Percentiles rank a stretch among this genome's conserved stretches.
These are phyloP conservation scores for Penicillium coffeae DNA, from an alignment of 495 filamentous ascomycete genomes.

Conservation along the genomic window DNA sequence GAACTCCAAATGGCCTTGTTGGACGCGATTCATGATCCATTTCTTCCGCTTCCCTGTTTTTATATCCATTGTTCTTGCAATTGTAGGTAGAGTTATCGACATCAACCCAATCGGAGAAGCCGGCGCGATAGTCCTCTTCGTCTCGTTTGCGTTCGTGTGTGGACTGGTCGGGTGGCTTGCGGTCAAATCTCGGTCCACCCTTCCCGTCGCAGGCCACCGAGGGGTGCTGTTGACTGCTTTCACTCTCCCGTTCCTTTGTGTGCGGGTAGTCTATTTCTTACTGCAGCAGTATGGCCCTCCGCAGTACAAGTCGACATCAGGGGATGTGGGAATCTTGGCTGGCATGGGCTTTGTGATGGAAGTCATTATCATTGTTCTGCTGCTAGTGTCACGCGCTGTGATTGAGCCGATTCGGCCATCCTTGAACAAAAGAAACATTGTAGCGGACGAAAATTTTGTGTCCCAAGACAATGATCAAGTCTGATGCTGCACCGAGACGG, in stretches of 20 bases:
- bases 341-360: conserved; percentile 34
- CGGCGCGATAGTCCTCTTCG: conserved; percentile 22
- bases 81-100: conserved; percentile 22
- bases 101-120: conserved; percentile 18
- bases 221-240: conserved; percentile 16
- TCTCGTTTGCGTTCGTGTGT: conserved; percentile 26
- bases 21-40: conserved; percentile 12
- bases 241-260: conserved; percentile 25
- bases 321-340: conserved; percentile 19
- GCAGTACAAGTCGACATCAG: conserved; percentile 20
- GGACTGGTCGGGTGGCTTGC: conserved; percentile 23
- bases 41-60: conserved; percentile 27
- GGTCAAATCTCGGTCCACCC: conserved; percentile 17
- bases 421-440: background rate
- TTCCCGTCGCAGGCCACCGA: conserved; percentile 19
- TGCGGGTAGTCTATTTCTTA: conserved; percentile 25
- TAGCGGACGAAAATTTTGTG: too few relatives aligned
- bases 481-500: too few relatives aligned
- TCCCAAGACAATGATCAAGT: too few relatives aligned
- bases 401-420: conserved; percentile 19
- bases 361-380: conserved; percentile 17
- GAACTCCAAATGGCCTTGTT: conserved; percentile 26
- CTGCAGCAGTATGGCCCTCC: conserved; percentile 21
- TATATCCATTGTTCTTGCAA: conserved; percentile 21
- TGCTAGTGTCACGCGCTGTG: conserved; percentile 23